phyloP scores from a whole-genome alignment of 441 rosid species.

The Jatropha multifida region DNA sequence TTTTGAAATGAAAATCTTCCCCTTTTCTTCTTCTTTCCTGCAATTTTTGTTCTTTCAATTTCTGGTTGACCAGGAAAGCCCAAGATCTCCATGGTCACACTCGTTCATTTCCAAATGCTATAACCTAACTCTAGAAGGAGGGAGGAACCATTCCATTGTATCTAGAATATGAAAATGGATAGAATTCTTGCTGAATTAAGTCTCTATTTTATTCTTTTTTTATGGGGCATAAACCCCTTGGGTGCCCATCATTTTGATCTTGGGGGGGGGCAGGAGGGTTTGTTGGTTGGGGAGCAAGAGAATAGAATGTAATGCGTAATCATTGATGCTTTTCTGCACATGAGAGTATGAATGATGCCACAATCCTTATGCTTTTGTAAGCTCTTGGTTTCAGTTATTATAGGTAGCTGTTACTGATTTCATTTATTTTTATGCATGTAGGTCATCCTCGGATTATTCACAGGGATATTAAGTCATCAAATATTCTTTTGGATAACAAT shows the following conservation, averaged over 20 bases:
- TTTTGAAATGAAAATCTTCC: background rate
- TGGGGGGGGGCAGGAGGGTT: too few relatives aligned
- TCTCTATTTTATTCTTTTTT: background rate
- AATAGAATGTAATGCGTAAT: too few relatives aligned
- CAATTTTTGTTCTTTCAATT: background rate
- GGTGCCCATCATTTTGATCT: background rate
- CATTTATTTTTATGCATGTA: slow-evolving; percentile 24
- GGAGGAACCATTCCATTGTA: too few relatives aligned
- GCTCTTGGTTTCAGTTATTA: background rate
- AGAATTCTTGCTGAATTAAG: slow-evolving; percentile 2
- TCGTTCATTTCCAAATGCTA: background rate
- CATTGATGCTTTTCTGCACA: background rate
- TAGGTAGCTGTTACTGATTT: background rate
- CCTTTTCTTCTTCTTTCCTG: background rate
- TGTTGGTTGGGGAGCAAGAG: too few relatives aligned
- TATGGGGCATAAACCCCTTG: background rate
- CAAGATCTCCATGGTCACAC: background rate
- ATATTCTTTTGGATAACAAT: slow-evolving; percentile 86
- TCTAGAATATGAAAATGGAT: background rate
- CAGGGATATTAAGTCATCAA: slow-evolving; percentile 94
- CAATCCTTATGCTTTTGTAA: background rate
- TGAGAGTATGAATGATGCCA: background rate
- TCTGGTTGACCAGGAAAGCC: background rate
- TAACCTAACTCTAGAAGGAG: background rate
- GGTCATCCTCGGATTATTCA: slow-evolving; percentile 95